Conservation (phyloP, 371 early-diverging fungal species). For the Basidiobolus meristosporus region DNA sequence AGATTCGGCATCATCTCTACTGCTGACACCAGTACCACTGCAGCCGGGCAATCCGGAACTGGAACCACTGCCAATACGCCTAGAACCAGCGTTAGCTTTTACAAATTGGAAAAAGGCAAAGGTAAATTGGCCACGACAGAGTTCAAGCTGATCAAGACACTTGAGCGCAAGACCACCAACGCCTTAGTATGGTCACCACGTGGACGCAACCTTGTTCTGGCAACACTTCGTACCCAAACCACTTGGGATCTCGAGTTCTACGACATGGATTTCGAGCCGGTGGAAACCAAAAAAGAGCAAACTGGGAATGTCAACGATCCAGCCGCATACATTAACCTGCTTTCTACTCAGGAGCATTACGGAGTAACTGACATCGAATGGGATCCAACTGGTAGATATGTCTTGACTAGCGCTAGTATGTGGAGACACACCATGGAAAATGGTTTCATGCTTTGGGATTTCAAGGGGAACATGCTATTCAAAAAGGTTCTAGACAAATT, state of each 20-base stretch:
- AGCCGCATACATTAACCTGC: conserved; percentile 27
- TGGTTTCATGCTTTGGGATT: conserved; percentile 84
- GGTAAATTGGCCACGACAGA: conserved; percentile 17
- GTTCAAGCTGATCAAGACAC: conserved; percentile 44
- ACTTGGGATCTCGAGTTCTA: conserved; percentile 82
- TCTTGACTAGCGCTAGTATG: conserved; percentile 66
- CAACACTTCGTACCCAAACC: conserved; percentile 61
- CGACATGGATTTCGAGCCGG: conserved; percentile 65
- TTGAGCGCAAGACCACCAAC: conserved; percentile 64
- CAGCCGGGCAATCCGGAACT: no score
- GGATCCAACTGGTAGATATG: conserved; percentile 95
- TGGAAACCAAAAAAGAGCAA: conserved; percentile 17
- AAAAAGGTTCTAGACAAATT: conserved; percentile 61
- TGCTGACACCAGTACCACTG: conserved; percentile 16
- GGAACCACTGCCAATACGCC: conserved; percentile 16
- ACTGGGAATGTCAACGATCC: conserved; percentile 15
- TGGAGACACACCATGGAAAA: conserved; percentile 75
- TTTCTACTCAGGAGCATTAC: conserved; percentile 74
- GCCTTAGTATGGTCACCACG: conserved; percentile 87
- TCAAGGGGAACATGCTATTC: conserved; percentile 63
- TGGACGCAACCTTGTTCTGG: conserved; percentile 83
- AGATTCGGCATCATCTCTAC: conserved; percentile 74
- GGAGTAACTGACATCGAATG: conserved; percentile 89
- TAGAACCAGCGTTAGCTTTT: conserved; percentile 66
- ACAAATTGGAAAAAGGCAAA: conserved; percentile 21